Percentiles rank a stretch among this genome's conserved stretches.
Conservation (phyloP, 768 basidiomycete genomes). For the Leccinum imitatum region DNA sequence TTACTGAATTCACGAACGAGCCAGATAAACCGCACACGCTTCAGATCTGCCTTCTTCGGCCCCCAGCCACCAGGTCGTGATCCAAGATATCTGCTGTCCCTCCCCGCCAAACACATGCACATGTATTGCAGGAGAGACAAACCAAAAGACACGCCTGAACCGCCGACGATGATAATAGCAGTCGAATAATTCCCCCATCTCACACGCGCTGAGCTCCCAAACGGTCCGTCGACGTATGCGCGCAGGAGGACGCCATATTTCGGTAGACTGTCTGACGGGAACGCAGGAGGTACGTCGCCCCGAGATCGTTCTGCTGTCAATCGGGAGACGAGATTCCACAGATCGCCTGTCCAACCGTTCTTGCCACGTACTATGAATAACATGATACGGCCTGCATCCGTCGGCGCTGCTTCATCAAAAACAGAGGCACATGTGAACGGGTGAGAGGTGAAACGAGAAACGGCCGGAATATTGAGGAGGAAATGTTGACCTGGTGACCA, state of each 20-base stretch:
- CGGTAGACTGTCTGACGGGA: slow-evolving; percentile 30
- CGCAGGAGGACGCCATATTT: slow-evolving; percentile 50
- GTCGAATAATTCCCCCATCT: slow-evolving; percentile 60
- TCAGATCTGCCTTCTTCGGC: slow-evolving; percentile 40
- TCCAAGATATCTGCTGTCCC: slow-evolving; percentile 50
- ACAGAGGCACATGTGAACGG: slow-evolving; percentile 72
- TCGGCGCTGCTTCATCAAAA: slow-evolving; percentile 46
- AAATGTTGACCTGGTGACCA: slow-evolving; percentile 86
- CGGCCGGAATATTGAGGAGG: slow-evolving; percentile 61
- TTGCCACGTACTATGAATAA: slow-evolving; percentile 69
- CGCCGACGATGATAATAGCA: slow-evolving; percentile 65
- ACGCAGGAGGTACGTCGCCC: slow-evolving; percentile 17
- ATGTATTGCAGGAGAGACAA: slow-evolving; percentile 64
- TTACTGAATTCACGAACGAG: slow-evolving; percentile 72
- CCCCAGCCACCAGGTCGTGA: slow-evolving; percentile 47
- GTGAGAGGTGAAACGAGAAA: slow-evolving; percentile 62
- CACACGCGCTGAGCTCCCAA: slow-evolving; percentile 61
- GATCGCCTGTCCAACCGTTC: slow-evolving; percentile 63
- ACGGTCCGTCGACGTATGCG: slow-evolving; percentile 65
- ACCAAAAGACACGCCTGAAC: slow-evolving; percentile 75
- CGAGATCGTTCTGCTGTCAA: slow-evolving; percentile 37
- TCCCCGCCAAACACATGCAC: slow-evolving; percentile 54
- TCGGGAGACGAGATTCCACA: slow-evolving; percentile 55
- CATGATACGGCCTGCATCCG: slow-evolving; percentile 53
- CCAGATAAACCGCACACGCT: slow-evolving; percentile 73